These are phyloP conservation scores for Canna indica DNA, from an alignment of 176 grass and related monocot species.

Conservation along the genomic window DNA sequence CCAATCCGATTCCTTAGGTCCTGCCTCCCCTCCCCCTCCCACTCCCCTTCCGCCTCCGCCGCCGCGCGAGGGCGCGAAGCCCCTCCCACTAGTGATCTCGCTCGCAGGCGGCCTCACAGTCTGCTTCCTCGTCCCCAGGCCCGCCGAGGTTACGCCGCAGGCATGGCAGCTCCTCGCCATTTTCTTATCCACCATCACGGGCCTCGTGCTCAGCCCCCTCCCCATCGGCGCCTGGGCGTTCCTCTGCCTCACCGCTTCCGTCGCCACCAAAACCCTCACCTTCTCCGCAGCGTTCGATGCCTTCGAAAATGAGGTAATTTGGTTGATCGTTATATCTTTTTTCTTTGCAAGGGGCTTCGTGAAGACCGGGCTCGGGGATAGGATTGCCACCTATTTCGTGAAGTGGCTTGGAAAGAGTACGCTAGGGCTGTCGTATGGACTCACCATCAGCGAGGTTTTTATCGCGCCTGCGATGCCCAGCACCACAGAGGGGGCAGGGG, in stretches of 20 bases:
- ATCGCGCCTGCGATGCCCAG: slow-evolving; percentile 91
- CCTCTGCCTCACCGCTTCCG: slow-evolving; percentile 66
- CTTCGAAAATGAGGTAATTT: slow-evolving; percentile 94
- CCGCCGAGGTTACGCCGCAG: slow-evolving; percentile 46
- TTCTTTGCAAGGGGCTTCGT: slow-evolving; percentile 89
- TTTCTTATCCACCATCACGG: slow-evolving; percentile 77
- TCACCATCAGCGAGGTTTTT: slow-evolving; percentile 78
- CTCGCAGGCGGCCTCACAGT: slow-evolving; percentile 58
- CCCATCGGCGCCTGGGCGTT: slow-evolving; percentile 96
- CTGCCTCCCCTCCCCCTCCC: slow-evolving; percentile 11
- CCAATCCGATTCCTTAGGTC: slow-evolving; percentile 14
- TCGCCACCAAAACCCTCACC: slow-evolving; percentile 66
- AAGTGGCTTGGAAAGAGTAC: slow-evolving; percentile 81
- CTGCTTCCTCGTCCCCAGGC: slow-evolving; percentile 55
- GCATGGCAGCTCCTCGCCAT: slow-evolving; percentile 92
- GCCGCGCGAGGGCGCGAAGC: slow-evolving; percentile 36
- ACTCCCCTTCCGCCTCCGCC: background rate
- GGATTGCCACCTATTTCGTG: slow-evolving; percentile 84
- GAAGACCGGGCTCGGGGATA: slow-evolving; percentile 77
- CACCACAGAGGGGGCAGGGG: slow-evolving; percentile 79
- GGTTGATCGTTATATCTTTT: slow-evolving; percentile 94
- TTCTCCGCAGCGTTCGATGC: slow-evolving; percentile 74
- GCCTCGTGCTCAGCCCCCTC: slow-evolving; percentile 70
- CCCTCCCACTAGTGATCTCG: slow-evolving; percentile 46
- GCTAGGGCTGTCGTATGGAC: slow-evolving; percentile 68